Base-by-base conservation (phyloP, 2,329 filamentous ascomycete genomes). In the Trichoderma koningiopsis region DNA sequence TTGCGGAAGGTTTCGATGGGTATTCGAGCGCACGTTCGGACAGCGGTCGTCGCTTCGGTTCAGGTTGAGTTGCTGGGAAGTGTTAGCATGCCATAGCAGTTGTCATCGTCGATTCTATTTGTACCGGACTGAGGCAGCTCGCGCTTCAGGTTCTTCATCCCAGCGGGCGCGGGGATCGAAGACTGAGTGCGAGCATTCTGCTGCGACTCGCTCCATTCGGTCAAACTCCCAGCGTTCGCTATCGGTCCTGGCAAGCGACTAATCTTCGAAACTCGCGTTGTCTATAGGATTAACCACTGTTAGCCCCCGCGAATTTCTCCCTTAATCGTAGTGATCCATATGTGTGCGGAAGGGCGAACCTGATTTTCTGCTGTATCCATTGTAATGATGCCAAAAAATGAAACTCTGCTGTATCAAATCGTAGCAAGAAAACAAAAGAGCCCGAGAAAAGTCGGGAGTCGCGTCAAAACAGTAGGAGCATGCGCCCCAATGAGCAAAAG, bases 141-240 rank as follows among this genome's bases (percentile, higher is more conserved):
- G 72, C 88, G 85, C 79, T 90, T 90, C 70, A 85, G 68, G 14
- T 79, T 80, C 70, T 82, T 82, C 24, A 72, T 64, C 6, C 74
- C 68, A n/a, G 82, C 76, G 13, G 81, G 79, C 40, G 82, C 79
- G 64, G 80, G 80, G 47, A 81, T 81, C 0, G 82, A 76, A 1
- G 79, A 77, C 61, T 84, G 84, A 13, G 79, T 77, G 62, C 87
- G 85, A 55, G 83, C 78, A 76, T 91, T 90, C 78, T 81, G 82
- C 74, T 90, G 86, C n/a, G 88, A 89, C 8, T 89, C 86, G 74
- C 81, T 84, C 72, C 88, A 85, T 74, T 89, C 87, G 11, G 83
- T 78, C 19, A 89, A 82, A 4, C 80, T 79, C 14, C 71, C 73
- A 70, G 72, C 70, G 40, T 73, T 70, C 43, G 73, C 70, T 5